A percentile compares a stretch with the other conserved stretches of the same genome.
Evolutionary conservation across 345 rosid genomes (phyloP).

Genomic region (Erodium maritimum): DNA sequence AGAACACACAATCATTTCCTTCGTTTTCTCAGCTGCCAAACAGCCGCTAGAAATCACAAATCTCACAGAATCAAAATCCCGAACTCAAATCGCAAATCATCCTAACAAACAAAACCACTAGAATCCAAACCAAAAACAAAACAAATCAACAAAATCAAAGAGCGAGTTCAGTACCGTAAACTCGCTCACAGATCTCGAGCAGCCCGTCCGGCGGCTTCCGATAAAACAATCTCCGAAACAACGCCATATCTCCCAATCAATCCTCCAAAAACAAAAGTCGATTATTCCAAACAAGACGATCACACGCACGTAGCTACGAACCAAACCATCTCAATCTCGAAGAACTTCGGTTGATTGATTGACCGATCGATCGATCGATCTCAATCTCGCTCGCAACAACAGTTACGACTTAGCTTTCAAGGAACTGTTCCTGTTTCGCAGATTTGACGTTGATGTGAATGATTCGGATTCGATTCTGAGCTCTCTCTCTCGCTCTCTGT

Average conservation of each 20-base stretch:
- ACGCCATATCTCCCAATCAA: conserved; percentile 36
- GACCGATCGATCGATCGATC: too few relatives aligned
- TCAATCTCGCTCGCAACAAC: not conserved
- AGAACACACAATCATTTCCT: not conserved
- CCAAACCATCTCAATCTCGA: not conserved
- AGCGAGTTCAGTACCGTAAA: conserved; percentile 47
- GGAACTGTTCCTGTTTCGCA: not conserved
- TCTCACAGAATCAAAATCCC: not conserved
- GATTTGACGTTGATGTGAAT: too few relatives aligned
- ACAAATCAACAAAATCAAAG: not conserved
- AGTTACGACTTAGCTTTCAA: not conserved
- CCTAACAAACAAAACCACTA: too few relatives aligned
- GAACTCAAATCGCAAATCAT: not conserved
- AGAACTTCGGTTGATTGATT: too few relatives aligned
- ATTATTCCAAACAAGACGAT: not conserved
- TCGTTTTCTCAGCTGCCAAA: not conserved
- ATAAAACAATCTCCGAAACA: conserved; percentile 72
- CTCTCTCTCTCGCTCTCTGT: not conserved
- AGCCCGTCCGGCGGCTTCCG: conserved; percentile 88
- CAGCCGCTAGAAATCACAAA: not conserved
- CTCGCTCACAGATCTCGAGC: conserved; percentile 81
- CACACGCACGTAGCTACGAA: not conserved
- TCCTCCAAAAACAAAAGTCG: not conserved
- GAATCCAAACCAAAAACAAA: not conserved
- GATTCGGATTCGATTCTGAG: not conserved